These are phyloP conservation scores for Leishmania gerbilli DNA, from an alignment of 208 protist genomes.

Conservation along the genomic window DNA sequence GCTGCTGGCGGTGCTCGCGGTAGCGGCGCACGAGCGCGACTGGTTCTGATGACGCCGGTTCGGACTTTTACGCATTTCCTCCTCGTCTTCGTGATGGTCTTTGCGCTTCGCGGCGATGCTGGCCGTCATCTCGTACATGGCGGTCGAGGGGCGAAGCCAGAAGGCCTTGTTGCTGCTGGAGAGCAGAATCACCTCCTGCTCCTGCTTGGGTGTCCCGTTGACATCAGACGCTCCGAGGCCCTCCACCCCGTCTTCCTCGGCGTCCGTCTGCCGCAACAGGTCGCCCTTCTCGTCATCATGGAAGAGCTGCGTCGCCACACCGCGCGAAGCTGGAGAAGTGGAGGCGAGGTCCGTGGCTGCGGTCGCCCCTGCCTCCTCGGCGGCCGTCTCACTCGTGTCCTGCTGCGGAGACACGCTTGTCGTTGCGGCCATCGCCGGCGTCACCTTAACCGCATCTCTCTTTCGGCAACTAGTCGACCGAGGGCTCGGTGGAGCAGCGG, in stretches of 20 bases:
- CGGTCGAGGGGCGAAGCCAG: constrained; percentile 57
- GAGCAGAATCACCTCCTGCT: constrained; percentile 20
- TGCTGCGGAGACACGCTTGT: background rate
- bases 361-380: background rate
- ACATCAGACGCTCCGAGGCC: background rate
- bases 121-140: constrained; percentile 64
- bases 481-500: background rate
- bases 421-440: background rate
- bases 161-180: constrained; percentile 42
- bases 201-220: background rate
- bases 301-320: background rate
- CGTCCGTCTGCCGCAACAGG: background rate
- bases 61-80: constrained; percentile 10
- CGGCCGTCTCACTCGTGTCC: constrained; percentile 1
- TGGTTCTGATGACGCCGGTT: background rate
- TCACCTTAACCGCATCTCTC: background rate
- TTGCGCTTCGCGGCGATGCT: constrained; percentile 67
- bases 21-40: constrained; percentile 1
- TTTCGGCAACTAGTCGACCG: constrained; percentile 15
- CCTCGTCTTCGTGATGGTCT: constrained; percentile 17
- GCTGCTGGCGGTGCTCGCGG: constrained; percentile 9
- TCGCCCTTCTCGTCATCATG: background rate
- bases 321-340: background rate
- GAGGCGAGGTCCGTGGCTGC: background rate
- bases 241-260: background rate